Evolutionary conservation across 768 basidiomycete species (phyloP).

Genomic region (Mycena floridula): DNA sequence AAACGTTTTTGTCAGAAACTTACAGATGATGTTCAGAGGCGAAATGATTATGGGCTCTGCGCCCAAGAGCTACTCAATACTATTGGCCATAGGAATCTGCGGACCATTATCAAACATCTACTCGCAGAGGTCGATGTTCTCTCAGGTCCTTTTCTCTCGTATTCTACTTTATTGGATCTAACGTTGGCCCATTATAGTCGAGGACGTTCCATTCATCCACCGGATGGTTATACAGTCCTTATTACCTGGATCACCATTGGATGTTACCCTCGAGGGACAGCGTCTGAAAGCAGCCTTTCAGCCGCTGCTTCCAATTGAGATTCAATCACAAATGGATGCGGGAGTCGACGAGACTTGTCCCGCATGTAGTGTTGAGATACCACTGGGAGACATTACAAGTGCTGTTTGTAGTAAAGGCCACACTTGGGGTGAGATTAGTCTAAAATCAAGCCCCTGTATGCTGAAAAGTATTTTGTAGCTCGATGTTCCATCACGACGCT

Average conservation of each 20-base stretch:
- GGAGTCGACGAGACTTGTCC: constrained; percentile 60
- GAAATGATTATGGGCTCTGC: constrained; percentile 41
- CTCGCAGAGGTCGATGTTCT: constrained; percentile 37
- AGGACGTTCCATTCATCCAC: constrained; percentile 58
- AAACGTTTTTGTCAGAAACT: constrained; percentile 34
- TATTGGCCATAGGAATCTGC: constrained; percentile 49
- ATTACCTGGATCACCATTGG: constrained; percentile 39
- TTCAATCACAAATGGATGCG: no score
- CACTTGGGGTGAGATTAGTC: constrained; percentile 57
- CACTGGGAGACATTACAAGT: constrained; percentile 50
- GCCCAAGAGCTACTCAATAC: constrained; percentile 44
- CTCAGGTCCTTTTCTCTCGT: constrained; percentile 17
- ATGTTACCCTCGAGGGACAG: constrained; percentile 31
- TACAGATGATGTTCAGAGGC: constrained; percentile 31
- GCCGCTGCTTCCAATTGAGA: constrained; percentile 19
- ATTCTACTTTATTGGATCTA: neutral
- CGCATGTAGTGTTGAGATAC: constrained; percentile 61
- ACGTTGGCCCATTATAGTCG: constrained; percentile 31
- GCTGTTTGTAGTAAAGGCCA: constrained; percentile 72
- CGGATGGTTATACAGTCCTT: constrained; percentile 59
- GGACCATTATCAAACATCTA: constrained; percentile 53
- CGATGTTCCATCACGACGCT: constrained; percentile 80
- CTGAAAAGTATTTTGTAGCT: constrained; percentile 31
- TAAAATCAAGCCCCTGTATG: no score
- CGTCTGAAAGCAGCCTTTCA: constrained; percentile 20